Evolutionary conservation across 305 asterid species (phyloP), one percentile per base, ranked within the genome.

Genomic region (Fraxinus albicans): DNA sequence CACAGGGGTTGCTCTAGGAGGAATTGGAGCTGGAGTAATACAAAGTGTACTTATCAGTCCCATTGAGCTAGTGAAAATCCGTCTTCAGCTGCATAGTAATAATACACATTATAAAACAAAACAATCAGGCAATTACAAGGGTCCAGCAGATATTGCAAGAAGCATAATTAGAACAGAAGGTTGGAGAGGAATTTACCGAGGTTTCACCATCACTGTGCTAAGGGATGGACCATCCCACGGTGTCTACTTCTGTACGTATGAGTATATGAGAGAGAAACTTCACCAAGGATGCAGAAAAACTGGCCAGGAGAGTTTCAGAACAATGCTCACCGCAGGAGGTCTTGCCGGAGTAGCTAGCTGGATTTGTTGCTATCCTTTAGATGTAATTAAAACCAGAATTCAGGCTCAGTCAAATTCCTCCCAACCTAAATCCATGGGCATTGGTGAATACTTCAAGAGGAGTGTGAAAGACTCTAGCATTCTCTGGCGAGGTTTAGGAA

Each of bases 221-320:
- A 85, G 99, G 73, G 99, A 95, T 35, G 93, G 92, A 38, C 98
- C 97, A 0, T 85, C 97, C 0, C 93, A 93, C 31, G 96, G 97
- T 0, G 81, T 90, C 38, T 94, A 95, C 85, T 95, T 94, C 84
- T 91, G 87, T 90, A 87, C 95, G 1, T 93, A 95, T 34, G 98
- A 95, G 88, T 89, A 81, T 1, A 65, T 83, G 67, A 87, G 91
- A 63, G 99, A 95, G 82, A 79, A 79, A 25, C 90, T 94, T 50
- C 97, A 93, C 17, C 95, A 94, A 0, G 96, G 99, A 4, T 93
- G 98, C 88, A 78, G 95, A 82, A 87, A 81, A 82, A 84, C 74
- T 2, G 90, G 97, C 3, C 84, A 89, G 12, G 97, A 93, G 70
- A 82, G 74, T 35, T 77, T 87, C 83, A 63, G 85, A 55, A 94